Evolutionary conservation across 169 alveolate species (phyloP).

Genomic region (Plasmodium berghei): DNA sequence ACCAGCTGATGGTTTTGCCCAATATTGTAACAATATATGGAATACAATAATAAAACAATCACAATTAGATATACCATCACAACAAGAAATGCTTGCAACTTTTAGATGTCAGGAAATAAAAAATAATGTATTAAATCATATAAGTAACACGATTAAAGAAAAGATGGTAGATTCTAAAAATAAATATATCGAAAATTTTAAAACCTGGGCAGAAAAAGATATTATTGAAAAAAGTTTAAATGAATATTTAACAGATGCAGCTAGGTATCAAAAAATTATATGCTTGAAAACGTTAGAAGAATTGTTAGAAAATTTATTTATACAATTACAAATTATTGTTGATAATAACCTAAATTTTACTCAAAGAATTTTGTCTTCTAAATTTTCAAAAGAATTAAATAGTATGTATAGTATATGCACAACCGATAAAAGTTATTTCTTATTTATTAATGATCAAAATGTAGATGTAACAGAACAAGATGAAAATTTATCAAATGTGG

Average conservation of each 20-base stretch:
- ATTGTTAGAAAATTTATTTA: conserved; percentile 41
- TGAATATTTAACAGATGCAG: conserved; percentile 80
- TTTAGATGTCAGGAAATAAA: conserved; percentile 89
- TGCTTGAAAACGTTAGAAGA: conserved; percentile 78
- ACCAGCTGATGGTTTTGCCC: conserved; percentile 92
- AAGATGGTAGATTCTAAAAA: conserved; percentile 46
- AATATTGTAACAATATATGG: conserved; percentile 83
- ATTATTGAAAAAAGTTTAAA: conserved; percentile 73
- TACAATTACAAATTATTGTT: conserved; percentile 79
- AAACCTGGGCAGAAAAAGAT: conserved; percentile 75
- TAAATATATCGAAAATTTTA: conserved; percentile 71
- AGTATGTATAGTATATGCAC: conserved; percentile 75
- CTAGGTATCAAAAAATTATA: conserved; percentile 80
- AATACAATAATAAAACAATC: conserved; percentile 87
- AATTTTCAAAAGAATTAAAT: conserved; percentile 76
- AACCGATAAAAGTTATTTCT: conserved; percentile 73
- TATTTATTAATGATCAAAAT: conserved; percentile 60
- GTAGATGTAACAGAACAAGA: conserved; percentile 14
- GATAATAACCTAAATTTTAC: conserved; percentile 77
- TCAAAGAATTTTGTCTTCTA: conserved; percentile 70
- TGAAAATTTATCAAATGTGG: conserved; percentile 4
- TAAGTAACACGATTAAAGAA: conserved; percentile 43
- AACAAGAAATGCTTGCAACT: conserved; percentile 90
- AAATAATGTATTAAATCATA: conserved; percentile 77
- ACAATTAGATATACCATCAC: conserved; percentile 90